A percentile compares a stretch with the other conserved stretches of the same genome.
These are phyloP conservation scores for Pleurotus eryngii DNA, from an alignment of 768 basidiomycete genomes.

Conservation along the genomic window DNA sequence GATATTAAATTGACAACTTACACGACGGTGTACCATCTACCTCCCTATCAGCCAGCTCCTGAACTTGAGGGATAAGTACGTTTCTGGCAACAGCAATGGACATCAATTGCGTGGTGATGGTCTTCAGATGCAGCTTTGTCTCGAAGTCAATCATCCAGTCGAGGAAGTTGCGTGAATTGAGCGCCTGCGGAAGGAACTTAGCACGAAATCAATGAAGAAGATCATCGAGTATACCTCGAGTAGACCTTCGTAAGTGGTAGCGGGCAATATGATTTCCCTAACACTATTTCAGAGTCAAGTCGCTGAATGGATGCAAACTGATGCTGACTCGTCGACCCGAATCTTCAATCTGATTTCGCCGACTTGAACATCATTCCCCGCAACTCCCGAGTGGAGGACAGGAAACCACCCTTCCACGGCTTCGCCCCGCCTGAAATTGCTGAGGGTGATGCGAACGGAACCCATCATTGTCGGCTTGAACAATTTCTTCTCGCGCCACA, in stretches of 20 bases:
- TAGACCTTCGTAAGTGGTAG: conserved; percentile 55
- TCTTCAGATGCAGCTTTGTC: conserved; percentile 62
- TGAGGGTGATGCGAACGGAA: conserved; percentile 57
- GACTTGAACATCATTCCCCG: conserved; percentile 52
- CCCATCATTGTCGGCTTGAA: conserved; percentile 58
- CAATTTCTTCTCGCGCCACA: conserved; percentile 69
- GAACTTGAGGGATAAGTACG: conserved; percentile 63
- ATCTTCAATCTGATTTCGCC: conserved; percentile 77
- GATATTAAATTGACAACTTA: conserved; percentile 29
- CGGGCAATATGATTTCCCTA: conserved; percentile 80
- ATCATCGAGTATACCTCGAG: conserved; percentile 42
- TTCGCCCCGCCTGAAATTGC: conserved; percentile 72
- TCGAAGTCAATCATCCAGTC: conserved; percentile 77
- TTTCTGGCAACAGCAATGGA: conserved; percentile 69
- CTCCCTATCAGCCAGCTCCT: conserved; percentile 65
- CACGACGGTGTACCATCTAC: conserved; percentile 67
- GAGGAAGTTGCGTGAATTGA: conserved; percentile 60
- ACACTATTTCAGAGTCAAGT: conserved; percentile 5
- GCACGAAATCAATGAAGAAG: background rate
- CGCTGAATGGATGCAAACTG: background rate
- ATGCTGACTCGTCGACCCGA: conserved; percentile 68
- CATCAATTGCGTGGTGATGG: conserved; percentile 57
- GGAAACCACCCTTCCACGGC: conserved; percentile 84
- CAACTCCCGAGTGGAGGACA: conserved; percentile 49
- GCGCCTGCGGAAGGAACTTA: conserved; percentile 33